A percentile compares a stretch with the other conserved stretches of the same genome.
phyloP scores from a whole-genome alignment of 2,329 filamentous ascomycete genomes.

The Colletotrichum spinosum region DNA sequence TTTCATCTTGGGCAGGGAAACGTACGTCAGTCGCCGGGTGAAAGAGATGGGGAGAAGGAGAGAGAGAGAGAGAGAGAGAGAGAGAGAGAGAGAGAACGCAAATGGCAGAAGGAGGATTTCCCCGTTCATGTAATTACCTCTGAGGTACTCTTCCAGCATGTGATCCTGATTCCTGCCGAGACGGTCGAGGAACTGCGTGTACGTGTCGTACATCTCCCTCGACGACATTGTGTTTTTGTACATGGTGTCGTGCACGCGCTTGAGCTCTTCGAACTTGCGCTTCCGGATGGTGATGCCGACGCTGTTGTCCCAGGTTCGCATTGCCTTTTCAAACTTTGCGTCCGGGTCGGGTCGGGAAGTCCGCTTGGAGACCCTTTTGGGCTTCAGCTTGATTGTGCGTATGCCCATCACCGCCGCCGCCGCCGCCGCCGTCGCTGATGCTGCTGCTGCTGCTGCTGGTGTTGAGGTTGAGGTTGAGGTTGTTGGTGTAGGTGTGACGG shows the following conservation, averaged over 20 bases:
- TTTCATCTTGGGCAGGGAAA: background rate
- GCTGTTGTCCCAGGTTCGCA: too few relatives aligned
- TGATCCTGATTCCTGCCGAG: too few relatives aligned
- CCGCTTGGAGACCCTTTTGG: background rate
- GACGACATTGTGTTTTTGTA: too few relatives aligned
- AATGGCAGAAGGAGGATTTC: background rate
- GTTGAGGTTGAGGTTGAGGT: background rate
- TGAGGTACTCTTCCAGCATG: too few relatives aligned
- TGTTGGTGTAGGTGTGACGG: background rate
- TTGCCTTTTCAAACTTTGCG: background rate
- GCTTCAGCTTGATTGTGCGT: conserved; percentile 10
- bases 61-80: background rate
- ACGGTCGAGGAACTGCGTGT: too few relatives aligned
- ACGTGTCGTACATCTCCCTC: too few relatives aligned
- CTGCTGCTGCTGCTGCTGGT: background rate
- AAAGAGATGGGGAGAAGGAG: background rate
- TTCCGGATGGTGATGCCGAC: too few relatives aligned
- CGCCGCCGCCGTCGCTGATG: background rate
- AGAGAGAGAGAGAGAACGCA: background rate
- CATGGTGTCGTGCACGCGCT: too few relatives aligned
- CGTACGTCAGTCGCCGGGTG: background rate
- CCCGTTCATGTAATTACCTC: background rate
- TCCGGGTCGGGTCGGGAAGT: conserved; percentile 1
- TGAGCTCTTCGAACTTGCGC: too few relatives aligned
- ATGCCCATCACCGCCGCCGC: background rate